Evolutionary conservation across 2,329 filamentous ascomycete genomes (phyloP).

Genomic region (Neonectria magnoliae): DNA sequence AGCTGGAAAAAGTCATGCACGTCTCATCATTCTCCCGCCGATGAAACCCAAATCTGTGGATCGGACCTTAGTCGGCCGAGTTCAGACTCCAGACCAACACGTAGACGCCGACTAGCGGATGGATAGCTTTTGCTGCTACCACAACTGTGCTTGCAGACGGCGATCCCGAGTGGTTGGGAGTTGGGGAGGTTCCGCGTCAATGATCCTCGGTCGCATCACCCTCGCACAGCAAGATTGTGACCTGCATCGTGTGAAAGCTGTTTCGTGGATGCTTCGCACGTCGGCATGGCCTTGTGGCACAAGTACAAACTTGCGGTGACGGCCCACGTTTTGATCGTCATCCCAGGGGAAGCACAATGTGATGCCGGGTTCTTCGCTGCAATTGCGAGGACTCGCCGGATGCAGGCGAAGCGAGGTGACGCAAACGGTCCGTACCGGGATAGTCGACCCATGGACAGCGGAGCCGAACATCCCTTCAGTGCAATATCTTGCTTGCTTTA

Average conservation of each 20-base stretch:
- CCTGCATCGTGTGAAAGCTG: neutral
- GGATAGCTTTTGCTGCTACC: neutral
- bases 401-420: constrained; percentile 5
- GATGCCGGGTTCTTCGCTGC: neutral
- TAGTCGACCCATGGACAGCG: neutral
- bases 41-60: constrained; percentile 41
- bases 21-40: constrained; percentile 25
- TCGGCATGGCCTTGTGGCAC: neutral
- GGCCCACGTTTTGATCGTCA: constrained; percentile 1
- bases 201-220: neutral
- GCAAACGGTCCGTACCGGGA: neutral
- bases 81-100: neutral
- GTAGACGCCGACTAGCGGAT: neutral
- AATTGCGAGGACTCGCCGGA: neutral
- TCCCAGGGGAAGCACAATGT: neutral
- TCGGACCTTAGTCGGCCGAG: constrained; percentile 11
- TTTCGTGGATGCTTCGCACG: neutral
- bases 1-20: neutral
- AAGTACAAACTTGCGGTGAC: neutral
- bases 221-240: neutral
- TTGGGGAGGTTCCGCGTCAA: neutral
- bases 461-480: neutral
- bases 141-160: neutral
- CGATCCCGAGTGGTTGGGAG: neutral
- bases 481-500: neutral